phyloP scores from a whole-genome alignment of 345 rosid genomes.

The Anastatica hierochuntica region DNA sequence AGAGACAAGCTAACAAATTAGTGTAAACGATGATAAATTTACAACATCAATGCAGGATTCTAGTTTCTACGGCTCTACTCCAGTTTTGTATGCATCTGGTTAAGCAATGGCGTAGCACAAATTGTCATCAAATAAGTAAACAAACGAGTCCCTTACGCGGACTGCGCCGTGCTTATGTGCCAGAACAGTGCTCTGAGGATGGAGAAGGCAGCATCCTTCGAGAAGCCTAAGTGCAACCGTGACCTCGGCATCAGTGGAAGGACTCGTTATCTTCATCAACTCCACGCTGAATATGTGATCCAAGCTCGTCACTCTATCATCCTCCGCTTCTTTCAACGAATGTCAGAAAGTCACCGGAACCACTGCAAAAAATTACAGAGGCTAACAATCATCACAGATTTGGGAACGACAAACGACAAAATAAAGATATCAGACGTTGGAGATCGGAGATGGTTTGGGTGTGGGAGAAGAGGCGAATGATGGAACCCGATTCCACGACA shows the following conservation, averaged over 20 bases:
- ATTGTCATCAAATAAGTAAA: not conserved
- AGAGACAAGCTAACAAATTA: too few relatives aligned
- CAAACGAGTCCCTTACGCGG: slow-evolving; percentile 30
- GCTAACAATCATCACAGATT: slow-evolving; percentile 1
- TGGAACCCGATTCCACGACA: slow-evolving; percentile 60
- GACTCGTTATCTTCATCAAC: slow-evolving; percentile 72
- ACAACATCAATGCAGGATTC: not conserved
- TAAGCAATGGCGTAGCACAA: not conserved
- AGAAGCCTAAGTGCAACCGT: slow-evolving; percentile 85
- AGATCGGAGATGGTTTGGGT: slow-evolving; percentile 73
- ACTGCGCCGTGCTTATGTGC: slow-evolving; percentile 83
- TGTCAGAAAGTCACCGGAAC: slow-evolving; percentile 70
- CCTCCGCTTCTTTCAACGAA: slow-evolving; percentile 60
- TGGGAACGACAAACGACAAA: not conserved
- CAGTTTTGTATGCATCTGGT: not conserved
- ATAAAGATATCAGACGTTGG: slow-evolving; percentile 40
- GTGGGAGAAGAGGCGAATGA: slow-evolving; percentile 58
- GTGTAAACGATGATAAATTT: not conserved
- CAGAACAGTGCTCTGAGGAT: slow-evolving; percentile 63
- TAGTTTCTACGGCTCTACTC: too few relatives aligned
- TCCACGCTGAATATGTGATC: slow-evolving; percentile 72
- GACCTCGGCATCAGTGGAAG: slow-evolving; percentile 68
- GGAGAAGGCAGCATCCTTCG: slow-evolving; percentile 94
- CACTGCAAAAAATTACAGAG: slow-evolving; percentile 38
- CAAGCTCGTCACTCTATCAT: slow-evolving; percentile 59